Evolutionary conservation across 2,329 filamentous ascomycete species (phyloP).

Genomic region (Furcasterigmium sp.): DNA sequence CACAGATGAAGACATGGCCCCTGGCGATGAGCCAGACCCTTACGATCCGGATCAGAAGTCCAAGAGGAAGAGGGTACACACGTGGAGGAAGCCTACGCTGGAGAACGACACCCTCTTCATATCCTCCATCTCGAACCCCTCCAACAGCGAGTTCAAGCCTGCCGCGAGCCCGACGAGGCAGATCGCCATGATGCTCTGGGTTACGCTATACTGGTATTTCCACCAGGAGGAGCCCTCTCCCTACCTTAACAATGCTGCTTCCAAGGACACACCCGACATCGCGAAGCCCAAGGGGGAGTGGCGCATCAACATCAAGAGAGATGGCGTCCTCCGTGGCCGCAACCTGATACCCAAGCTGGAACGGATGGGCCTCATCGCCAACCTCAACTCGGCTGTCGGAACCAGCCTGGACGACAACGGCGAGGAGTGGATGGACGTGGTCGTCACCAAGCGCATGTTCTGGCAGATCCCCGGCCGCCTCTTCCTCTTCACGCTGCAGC

Average conservation of each 20-base stretch:
- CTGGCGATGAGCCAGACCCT: conserved; percentile 17
- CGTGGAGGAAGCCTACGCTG: conserved; percentile 71
- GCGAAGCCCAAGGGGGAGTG: conserved; percentile 81
- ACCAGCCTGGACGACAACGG: conserved; percentile 54
- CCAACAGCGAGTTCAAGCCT: conserved; percentile 72
- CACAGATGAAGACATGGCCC: conserved; percentile 43
- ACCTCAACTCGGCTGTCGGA: conserved; percentile 71
- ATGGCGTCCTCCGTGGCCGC: conserved; percentile 81
- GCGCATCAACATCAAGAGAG: conserved; percentile 76
- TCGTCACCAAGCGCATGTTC: conserved; percentile 73
- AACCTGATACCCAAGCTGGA: conserved; percentile 87
- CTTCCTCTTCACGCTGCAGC: conserved; percentile 81
- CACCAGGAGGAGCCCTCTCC: conserved; percentile 73
- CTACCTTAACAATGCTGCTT: conserved; percentile 57
- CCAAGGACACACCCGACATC: conserved; percentile 57
- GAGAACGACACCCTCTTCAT: conserved; percentile 82
- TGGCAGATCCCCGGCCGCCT: conserved; percentile 88
- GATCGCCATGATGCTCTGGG: conserved; percentile 96
- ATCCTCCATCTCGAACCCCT: conserved; percentile 83
- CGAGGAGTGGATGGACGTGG: conserved; percentile 73
- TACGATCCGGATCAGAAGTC: conserved; percentile 6
- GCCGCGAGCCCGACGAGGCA: conserved; percentile 77
- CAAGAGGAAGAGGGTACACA: conserved; percentile 42
- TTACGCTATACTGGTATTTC: conserved; percentile 95
- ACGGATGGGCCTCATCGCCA: conserved; percentile 81